Evolutionary conservation across 1,284 basidiomycete genomes (phyloP), one percentile per base, ranked within the genome.

Genomic region (Ustilago xerochloae): DNA sequence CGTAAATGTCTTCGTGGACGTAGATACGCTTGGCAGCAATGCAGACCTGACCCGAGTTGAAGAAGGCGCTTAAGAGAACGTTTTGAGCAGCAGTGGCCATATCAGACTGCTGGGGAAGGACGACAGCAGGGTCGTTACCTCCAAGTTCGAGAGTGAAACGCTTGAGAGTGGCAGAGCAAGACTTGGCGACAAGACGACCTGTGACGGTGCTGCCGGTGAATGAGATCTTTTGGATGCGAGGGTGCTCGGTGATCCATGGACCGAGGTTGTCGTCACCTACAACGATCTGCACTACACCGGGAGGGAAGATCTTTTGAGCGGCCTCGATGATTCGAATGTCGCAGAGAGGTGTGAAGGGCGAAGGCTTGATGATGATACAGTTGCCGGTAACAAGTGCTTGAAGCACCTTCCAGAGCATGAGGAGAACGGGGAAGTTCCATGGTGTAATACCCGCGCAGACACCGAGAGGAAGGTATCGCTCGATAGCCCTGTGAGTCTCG

Each of bases 1-100:
- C 75, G 56, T 75, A 77, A 59, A 77, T 75, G 30, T 56, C 49
- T 24, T 77, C 68, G 62, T 77, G 72, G 10, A 77, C 63, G 55
- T 72, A 77, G 52, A 77, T 57, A 4, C 75, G 64, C 62, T 71
- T 71, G 24, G 61, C 48, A 16, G 72, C 57, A 33, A 58, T 58
- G 53, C 75, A 77, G 36, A 67, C 55, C 68, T 77, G 75, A 18
- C 63, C 75, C 6, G 41, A 46, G 64, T 77, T 77, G 54, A 63
- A 60, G 43, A 66, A 55, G 22, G 72, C 67, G 43, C 35, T 43
- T 22, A 71, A 33, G 22, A 64, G 26, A 0, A 72, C 72, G 10
- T 60, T 39, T 51, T 59, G 56, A 22, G 63, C 65, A 6, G 50
- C 38, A 5, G 16, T 13, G 24, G 59, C 62, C 47, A 77, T 22